A percentile compares a stretch with the other conserved stretches of the same genome.
phyloP scores from a whole-genome alignment of 805 yeast genomes.

The Candida berthetii region DNA sequence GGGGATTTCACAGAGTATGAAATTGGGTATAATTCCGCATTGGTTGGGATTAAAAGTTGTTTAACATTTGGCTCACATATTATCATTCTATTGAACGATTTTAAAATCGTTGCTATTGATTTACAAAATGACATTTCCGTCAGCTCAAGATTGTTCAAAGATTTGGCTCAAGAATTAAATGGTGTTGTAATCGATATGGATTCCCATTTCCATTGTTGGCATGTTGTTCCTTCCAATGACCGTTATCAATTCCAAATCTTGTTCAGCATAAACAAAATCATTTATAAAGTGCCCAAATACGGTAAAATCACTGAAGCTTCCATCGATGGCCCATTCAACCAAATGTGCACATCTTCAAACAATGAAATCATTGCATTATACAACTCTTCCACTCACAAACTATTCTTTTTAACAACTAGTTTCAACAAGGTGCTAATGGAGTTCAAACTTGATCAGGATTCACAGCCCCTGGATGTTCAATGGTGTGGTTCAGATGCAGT shows the following conservation, averaged over 20 bases:
- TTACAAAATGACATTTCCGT: constrained; percentile 27
- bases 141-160: constrained; percentile 13
- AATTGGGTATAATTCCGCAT: constrained; percentile 27
- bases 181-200: constrained; percentile 1
- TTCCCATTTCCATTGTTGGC: constrained; percentile 12
- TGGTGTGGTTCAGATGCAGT: constrained; percentile 92
- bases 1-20: constrained; percentile 58
- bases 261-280: constrained; percentile 5
- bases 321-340: constrained; percentile 42
- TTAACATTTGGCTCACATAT: constrained; percentile 37
- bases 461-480: constrained; percentile 39
- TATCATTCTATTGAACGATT: constrained; percentile 33
- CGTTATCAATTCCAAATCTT: constrained; percentile 11
- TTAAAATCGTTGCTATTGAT: constrained; percentile 33
- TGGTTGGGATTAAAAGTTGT: constrained; percentile 26
- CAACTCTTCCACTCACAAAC: constrained; percentile 29
- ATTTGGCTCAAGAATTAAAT: constrained; percentile 12
- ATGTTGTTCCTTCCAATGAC: constrained; percentile 7
- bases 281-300: constrained; percentile 5
- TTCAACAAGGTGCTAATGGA: constrained; percentile 18
- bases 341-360: constrained; percentile 44
- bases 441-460: constrained; percentile 12
- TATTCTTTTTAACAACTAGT: constrained; percentile 45
- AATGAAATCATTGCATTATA: constrained; percentile 48
- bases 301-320: constrained; percentile 20